Evolutionary conservation across 2,329 filamentous ascomycete genomes (phyloP), one percentile per base, ranked within the genome.

Genomic region (Fusarium azukiicola): DNA sequence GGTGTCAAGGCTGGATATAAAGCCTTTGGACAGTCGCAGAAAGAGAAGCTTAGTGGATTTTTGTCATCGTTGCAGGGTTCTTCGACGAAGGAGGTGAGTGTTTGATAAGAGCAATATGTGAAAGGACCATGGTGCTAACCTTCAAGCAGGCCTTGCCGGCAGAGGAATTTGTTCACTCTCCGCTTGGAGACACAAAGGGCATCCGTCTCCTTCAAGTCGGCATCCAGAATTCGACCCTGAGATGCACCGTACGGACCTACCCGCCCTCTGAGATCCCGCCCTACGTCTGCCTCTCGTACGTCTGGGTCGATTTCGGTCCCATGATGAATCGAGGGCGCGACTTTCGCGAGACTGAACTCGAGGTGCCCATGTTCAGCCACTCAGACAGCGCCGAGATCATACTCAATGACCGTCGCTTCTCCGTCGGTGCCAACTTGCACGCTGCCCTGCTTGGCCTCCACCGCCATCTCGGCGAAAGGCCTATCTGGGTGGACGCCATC

Each of bases 291-390:
- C 73, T 76, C 11, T 76, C 74, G 3, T 76, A 76, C 12, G 74
- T 76, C 16, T 76, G 74, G 74, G 50, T 58, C 2, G 74, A 76
- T n/a, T 75, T 73, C 4, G 74, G 74, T 6, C 74, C 74, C 7
- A 66, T 75, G 63, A 44, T 67, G 54, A 75, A 75, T 32, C 64
- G 64, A 6, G 61, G 49, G 0, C 74, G 73, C 2, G 73, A 76
- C 46, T 76, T 76, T 63, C 74, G 73, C 2, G 44, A 75, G 44
- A 47, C 49, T 16, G 74, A 75, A 14, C 54, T 75, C n/a, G 73
- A 76, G 27, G 73, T 73, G 3, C 73, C 73, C 23, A 69, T 66
- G 17, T 75, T 76, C 3, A 71, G 69, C 3, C 40, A 75, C n/a
- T 50, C 61, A 2, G 74, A 75, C 12, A 69, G 6, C 2, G 56